Evolutionary conservation across 148 eudicot species (phyloP).

Genomic region (Nepenthes gracilis): DNA sequence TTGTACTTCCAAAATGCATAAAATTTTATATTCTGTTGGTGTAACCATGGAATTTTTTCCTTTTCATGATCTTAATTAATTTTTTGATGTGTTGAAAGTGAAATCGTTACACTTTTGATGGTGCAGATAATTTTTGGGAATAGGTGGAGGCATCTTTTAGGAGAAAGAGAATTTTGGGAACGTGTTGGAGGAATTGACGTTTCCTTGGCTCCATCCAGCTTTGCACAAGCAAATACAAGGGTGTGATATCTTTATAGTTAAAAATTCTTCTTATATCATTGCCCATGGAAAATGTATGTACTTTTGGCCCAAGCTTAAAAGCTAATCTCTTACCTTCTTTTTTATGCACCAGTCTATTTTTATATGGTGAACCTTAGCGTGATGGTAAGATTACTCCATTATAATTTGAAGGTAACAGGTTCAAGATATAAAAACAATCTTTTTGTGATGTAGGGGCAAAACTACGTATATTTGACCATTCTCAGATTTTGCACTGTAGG

Average conservation of each 20-base stretch:
- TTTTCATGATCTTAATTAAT: neutral
- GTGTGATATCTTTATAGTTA: constrained; percentile 16
- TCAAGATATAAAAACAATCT: too few relatives aligned
- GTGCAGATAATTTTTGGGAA: constrained; percentile 95
- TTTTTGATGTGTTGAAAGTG: constrained; percentile 4
- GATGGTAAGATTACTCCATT: too few relatives aligned
- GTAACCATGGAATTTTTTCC: neutral
- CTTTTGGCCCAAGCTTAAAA: too few relatives aligned
- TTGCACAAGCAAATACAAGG: constrained; percentile 95
- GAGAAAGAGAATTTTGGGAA: constrained; percentile 98
- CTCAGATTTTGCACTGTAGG: too few relatives aligned
- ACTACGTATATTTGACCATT: too few relatives aligned
- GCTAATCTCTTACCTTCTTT: too few relatives aligned
- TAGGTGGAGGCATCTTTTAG: constrained; percentile 94
- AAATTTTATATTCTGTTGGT: too few relatives aligned
- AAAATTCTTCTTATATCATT: neutral
- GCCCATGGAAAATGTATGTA: neutral
- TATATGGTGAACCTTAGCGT: too few relatives aligned
- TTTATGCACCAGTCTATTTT: too few relatives aligned
- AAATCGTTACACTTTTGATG: constrained; percentile 1
- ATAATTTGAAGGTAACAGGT: too few relatives aligned
- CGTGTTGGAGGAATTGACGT: constrained; percentile 92
- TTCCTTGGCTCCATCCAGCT: constrained; percentile 86
- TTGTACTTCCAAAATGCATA: too few relatives aligned
- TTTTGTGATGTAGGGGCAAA: too few relatives aligned